These are phyloP conservation scores for Fusarium pseudograminearum DNA, from an alignment of 2,329 filamentous ascomycete genomes.

Conservation along the genomic window DNA sequence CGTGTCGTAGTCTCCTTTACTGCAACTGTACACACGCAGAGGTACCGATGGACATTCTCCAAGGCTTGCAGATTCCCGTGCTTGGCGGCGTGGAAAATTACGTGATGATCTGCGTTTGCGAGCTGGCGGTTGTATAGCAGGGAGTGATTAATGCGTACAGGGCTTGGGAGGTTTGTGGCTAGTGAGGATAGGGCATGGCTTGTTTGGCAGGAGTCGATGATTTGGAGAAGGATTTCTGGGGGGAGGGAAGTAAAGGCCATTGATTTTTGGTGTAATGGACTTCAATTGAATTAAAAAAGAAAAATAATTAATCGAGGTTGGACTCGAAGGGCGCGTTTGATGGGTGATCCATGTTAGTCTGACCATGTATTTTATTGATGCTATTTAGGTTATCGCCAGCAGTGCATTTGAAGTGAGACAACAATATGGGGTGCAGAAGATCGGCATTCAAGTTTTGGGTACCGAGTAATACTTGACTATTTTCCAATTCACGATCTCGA, in stretches of 20 bases:
- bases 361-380: neutral
- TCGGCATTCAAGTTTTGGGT: neutral
- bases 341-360: slow-evolving; percentile 7
- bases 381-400: neutral
- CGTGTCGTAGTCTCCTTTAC: neutral
- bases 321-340: neutral
- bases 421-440: neutral
- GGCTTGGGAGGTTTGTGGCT: neutral
- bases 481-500: neutral
- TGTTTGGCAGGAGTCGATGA: slow-evolving; percentile 1
- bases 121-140: slow-evolving; percentile 30
- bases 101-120: slow-evolving; percentile 8
- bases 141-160: slow-evolving; percentile 7
- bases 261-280: neutral
- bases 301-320: neutral
- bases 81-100: slow-evolving; percentile 25
- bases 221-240: neutral
- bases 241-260: neutral
- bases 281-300: neutral
- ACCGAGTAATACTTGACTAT: neutral
- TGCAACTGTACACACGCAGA: neutral
- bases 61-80: neutral
- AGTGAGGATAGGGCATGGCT: slow-evolving; percentile 2
- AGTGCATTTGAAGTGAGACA: neutral
- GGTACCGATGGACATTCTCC: neutral